Evolutionary conservation across 495 filamentous ascomycete species (phyloP).

Genomic region (Hypomontagnella monticulosa): DNA sequence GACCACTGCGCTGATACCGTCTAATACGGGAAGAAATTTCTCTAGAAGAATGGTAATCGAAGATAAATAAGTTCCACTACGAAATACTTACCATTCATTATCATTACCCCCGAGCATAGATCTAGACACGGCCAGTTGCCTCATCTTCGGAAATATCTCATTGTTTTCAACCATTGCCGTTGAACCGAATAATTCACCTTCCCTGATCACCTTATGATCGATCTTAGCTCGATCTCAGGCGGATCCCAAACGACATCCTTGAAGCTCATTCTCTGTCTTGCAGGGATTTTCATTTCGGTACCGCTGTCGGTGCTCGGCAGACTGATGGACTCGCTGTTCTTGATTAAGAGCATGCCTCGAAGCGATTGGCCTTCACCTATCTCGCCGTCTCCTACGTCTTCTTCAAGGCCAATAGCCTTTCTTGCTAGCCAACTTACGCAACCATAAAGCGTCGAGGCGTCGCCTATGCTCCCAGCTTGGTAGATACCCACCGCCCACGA

Average conservation of each 20-base stretch:
- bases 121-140: neutral
- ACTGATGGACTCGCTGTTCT: conserved; percentile 18
- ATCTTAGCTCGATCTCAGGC: conserved; percentile 33
- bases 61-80: neutral
- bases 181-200: no score
- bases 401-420: conserved; percentile 53
- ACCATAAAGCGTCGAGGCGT: conserved; percentile 69
- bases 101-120: no score
- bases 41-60: neutral
- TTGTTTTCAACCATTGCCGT: neutral
- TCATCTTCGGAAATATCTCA: neutral
- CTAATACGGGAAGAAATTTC: neutral
- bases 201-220: conserved; percentile 30
- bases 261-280: conserved; percentile 32
- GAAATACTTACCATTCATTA: neutral
- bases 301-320: conserved; percentile 22
- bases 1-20: conserved; percentile 31
- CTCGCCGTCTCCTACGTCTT: neutral
- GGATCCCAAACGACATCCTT: conserved; percentile 46
- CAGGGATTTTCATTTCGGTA: conserved; percentile 26
- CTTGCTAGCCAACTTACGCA: conserved; percentile 69
- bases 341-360: conserved; percentile 32
- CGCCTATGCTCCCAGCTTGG: conserved; percentile 68
- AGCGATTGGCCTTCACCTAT: conserved; percentile 25
- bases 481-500: conserved; percentile 73